phyloP scores from a whole-genome alignment of 192 early-diverging fungal genomes.

The Helicostylum pulchrum region DNA sequence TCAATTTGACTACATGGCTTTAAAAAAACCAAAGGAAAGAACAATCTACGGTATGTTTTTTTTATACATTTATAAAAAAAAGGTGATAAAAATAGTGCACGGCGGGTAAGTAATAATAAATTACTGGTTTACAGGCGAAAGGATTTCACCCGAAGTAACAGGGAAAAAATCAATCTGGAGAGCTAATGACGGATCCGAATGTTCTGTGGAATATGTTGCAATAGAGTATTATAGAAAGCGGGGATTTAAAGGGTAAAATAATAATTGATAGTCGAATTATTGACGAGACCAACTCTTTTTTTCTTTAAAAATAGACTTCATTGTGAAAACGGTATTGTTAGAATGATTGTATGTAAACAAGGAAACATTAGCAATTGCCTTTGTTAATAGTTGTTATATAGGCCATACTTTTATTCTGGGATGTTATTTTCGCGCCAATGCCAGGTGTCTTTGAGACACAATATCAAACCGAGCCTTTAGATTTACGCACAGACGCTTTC shows the following conservation, averaged over 20 bases:
- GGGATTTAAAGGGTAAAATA: slow-evolving; percentile 52
- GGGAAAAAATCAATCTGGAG: slow-evolving; percentile 47
- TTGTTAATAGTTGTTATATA: not conserved
- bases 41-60: slow-evolving; percentile 40
- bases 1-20: slow-evolving; percentile 44
- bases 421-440: slow-evolving; percentile 58
- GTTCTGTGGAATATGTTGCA: slow-evolving; percentile 61
- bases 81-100: not conserved
- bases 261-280: not conserved
- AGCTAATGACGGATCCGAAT: slow-evolving; percentile 54
- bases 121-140: slow-evolving; percentile 15
- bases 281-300: not conserved
- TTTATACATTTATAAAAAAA: too few species aligned
- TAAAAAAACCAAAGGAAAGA: slow-evolving; percentile 36
- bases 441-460: slow-evolving; percentile 69
- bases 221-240: slow-evolving; percentile 59
- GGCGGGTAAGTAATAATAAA: too few species aligned
- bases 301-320: slow-evolving; percentile 40
- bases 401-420: slow-evolving; percentile 69
- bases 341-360: slow-evolving; percentile 40
- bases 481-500: slow-evolving; percentile 64
- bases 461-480: slow-evolving; percentile 65
- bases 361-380: not conserved
- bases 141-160: slow-evolving; percentile 33
- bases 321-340: slow-evolving; percentile 58